Conservation (phyloP, 1,284 basidiomycete species). For the Rhodotorula sp. region DNA sequence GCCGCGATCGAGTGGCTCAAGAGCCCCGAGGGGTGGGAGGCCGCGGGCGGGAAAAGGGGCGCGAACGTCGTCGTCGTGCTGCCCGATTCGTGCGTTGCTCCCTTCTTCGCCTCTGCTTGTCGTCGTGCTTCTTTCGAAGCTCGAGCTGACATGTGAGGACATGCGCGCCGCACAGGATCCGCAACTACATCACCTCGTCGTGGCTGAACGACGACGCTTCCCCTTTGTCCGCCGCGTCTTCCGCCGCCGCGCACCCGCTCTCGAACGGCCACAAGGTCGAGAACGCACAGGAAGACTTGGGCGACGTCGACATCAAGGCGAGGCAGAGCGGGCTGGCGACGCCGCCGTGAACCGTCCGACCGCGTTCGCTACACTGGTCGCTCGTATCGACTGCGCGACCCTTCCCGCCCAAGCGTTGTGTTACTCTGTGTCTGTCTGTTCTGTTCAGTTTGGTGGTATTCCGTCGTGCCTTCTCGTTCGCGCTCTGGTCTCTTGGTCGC, state of each 20-base stretch:
- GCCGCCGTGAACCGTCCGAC: not conserved
- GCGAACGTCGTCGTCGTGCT: constrained; percentile 86
- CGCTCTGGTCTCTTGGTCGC: too few species aligned
- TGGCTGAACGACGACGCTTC: constrained; percentile 44
- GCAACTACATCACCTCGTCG: constrained; percentile 92
- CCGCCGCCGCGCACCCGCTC: too few species aligned
- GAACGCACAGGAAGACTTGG: not conserved
- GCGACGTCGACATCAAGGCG: not conserved
- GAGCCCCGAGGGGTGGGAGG: constrained; percentile 63
- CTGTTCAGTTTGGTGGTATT: too few species aligned
- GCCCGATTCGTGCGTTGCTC: constrained; percentile 66
- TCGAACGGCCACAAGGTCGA: not conserved
- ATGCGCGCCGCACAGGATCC: constrained; percentile 66
- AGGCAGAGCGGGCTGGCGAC: constrained; percentile 1
- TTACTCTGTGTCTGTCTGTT: too few species aligned
- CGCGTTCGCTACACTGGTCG: too few species aligned
- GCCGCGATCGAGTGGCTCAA: constrained; percentile 78
- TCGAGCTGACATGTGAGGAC: too few species aligned
- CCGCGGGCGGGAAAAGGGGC: constrained; percentile 67
- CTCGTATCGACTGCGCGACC: too few species aligned
- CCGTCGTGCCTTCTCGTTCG: too few species aligned
- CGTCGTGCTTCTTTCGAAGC: too few species aligned
- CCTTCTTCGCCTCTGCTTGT: not conserved
- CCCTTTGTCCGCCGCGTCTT: not conserved
- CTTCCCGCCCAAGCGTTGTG: too few species aligned